Conservation (phyloP, 225 moss, liverwort and hornwort genomes). For the Anthoceros angustus region DNA sequence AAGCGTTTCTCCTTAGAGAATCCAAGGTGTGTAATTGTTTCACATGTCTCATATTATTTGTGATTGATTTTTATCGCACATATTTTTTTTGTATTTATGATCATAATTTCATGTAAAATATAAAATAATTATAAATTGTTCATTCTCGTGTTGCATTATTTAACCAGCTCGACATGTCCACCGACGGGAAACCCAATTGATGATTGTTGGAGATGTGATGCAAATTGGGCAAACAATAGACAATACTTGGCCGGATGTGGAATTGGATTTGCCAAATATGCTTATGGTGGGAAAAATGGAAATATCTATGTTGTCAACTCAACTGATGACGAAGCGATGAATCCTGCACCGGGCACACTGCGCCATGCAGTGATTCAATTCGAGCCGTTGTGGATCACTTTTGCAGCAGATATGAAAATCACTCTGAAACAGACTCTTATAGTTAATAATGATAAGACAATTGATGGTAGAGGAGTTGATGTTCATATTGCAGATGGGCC, state of each 20-base stretch:
- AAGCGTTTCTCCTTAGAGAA: too few species aligned
- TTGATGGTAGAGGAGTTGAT: conserved; percentile 26
- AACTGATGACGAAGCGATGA: conserved; percentile 12
- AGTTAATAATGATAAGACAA: conserved; percentile 25
- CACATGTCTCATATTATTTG: too few species aligned
- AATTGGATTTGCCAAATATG: conserved; percentile 20
- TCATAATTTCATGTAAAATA: too few species aligned
- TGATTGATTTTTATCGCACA: too few species aligned
- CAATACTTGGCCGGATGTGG: conserved; percentile 12
- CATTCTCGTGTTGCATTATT: too few species aligned
- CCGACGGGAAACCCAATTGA: conserved; percentile 18
- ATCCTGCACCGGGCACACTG: conserved; percentile 18
- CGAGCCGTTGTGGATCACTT: conserved; percentile 29
- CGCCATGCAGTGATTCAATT: conserved; percentile 15
- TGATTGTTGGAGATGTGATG: conserved; percentile 22
- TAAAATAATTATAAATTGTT: too few species aligned
- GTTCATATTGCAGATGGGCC: conserved; percentile 18
- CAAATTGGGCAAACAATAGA: conserved; percentile 16
- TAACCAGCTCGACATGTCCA: too few species aligned
- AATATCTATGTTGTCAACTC: conserved; percentile 16
- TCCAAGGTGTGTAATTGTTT: too few species aligned
- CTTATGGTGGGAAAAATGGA: conserved; percentile 21
- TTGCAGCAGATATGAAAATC: conserved; percentile 20
- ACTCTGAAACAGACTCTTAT: conserved; percentile 16
- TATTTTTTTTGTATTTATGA: too few species aligned